Evolutionary conservation across 345 rosid species (phyloP), one percentile per base, ranked within the genome.

Genomic region (Trapa incisa): DNA sequence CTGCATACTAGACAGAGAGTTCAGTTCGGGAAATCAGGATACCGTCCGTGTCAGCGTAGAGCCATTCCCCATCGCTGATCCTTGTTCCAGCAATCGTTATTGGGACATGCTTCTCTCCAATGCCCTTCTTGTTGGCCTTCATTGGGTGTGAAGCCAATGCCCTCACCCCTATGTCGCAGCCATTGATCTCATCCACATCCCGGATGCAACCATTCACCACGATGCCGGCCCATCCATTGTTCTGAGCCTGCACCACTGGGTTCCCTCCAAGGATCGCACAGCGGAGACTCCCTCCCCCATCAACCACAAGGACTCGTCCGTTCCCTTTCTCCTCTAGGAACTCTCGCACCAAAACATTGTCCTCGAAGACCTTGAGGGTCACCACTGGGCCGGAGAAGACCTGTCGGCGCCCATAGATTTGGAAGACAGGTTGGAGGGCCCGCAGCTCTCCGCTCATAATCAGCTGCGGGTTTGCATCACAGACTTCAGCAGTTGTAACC

Each of bases 161-260:
- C 70, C 86, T 75, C 41, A 82, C 83, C 17, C 86, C 86, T 60
- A 82, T 79, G 37, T 82, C 86, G 17, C 86, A 82, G 10, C 86
- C 86, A 5, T 79, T 82, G 63, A 79, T 82, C 79, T 82, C 86
- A 37, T 82, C 86, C 0, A 75, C 86, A 67, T 82, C 83, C 64
- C 86, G 69, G 41, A 82, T 74, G 57, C 86, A 82, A 35, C 86
- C 86, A 65, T 82, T 82, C 36, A 82, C 86, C 36, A 82, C 76
- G 42, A 82, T 79, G 35, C 86, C 86, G 2, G 86, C 76, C 86
- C 86, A 82, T 1, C 86, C 86, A 12, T 82, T 82, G 65, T 82
- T 82, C 79, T 82, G 86, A 4, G 76, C 76, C 65, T 73, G 76
- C 52, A 73, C 76, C 4, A 73, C 76, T 5, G 76, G 76, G 56